Base-by-base conservation (phyloP, 1,139 yeast species). In the Diutina pseudorugosa region DNA sequence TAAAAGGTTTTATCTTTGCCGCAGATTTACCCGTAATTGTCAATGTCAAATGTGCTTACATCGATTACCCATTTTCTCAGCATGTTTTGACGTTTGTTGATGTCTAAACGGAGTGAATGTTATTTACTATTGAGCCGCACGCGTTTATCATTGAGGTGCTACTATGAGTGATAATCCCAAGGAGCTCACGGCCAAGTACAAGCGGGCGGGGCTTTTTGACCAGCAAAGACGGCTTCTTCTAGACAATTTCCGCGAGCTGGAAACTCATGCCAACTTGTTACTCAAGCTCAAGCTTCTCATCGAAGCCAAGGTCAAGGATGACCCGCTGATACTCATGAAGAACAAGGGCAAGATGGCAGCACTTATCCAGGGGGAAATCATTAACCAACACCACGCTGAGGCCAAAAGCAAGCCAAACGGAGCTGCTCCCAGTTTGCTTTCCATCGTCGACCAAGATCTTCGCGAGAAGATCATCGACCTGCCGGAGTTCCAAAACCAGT, bases 331-430 rank as follows among this genome's bases (percentile, higher is more conserved):
- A 18, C 62, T 79, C 19, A 63, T 69, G 54, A 76, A 76, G 57
- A 79, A 78, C 60, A 72, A 70, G 52, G 82, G 81, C 2, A 77
- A 74, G 53, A 68, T 75, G 62, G 77, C 77, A 0, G 83, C 83
- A 0, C 64, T 79, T 54, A 73, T 79, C 2, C 83, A 77, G 56
- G 80, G 79, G 42, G 79, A 69, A 53, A 73, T 70, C 54, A 68
- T 72, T 52, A 69, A 65, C 59, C 36, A 50, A 11, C 49, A 25
- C 16, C 19, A 45, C 36, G 21, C 27, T n/a, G 49, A 45, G n/a
- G 16, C 19, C 14, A 45, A 45, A 33, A 27, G 27, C 14, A 45
- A 12, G 3, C 14, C 18, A 7, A 6, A 12, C 6, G 23, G 12
- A 8, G 49, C 12, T 12, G 8, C 41, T 12, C 49, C 49, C 14